Evolutionary conservation across 495 filamentous ascomycete species (phyloP).

Genomic region (Penicillium longicatenatum): DNA sequence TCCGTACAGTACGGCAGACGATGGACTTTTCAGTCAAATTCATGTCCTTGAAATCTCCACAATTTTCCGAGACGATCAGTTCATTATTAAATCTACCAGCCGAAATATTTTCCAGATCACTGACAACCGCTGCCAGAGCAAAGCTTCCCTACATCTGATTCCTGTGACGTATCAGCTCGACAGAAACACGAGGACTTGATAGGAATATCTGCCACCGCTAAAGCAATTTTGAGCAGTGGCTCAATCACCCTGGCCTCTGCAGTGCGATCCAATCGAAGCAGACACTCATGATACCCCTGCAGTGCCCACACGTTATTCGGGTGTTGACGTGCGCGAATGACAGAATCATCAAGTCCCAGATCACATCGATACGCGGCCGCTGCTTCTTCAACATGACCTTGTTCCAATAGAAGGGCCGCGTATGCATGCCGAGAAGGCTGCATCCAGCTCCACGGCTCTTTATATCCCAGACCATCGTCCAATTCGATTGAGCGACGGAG

Average conservation of each 20-base stretch:
- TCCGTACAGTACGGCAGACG: no score
- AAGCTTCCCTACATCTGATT: constrained; percentile 13
- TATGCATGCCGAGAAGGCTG: constrained; percentile 67
- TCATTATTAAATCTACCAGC: not conserved
- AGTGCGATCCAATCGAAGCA: constrained; percentile 50
- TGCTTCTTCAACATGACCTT: constrained; percentile 58
- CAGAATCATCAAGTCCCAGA: constrained; percentile 55
- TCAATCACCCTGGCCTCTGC: constrained; percentile 54
- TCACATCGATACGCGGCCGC: constrained; percentile 59
- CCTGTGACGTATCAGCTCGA: constrained; percentile 36
- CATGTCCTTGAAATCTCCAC: no score
- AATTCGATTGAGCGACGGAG: constrained; percentile 53
- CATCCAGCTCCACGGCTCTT: constrained; percentile 74
- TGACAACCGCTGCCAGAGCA: constrained; percentile 9
- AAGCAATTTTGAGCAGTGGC: constrained; percentile 51
- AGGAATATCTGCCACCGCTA: constrained; percentile 58
- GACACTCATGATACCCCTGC: constrained; percentile 66
- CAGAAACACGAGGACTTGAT: constrained; percentile 64
- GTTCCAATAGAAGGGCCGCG: constrained; percentile 64
- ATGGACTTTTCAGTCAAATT: no score
- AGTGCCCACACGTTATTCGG: constrained; percentile 71
- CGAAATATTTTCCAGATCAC: not conserved
- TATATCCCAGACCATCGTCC: constrained; percentile 60
- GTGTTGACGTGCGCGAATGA: constrained; percentile 61
- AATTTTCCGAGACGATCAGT: not conserved